Evolutionary conservation across 371 early-diverging fungal genomes (phyloP), one percentile per base, ranked within the genome.

Genomic region (Rhizopus arrhizus): DNA sequence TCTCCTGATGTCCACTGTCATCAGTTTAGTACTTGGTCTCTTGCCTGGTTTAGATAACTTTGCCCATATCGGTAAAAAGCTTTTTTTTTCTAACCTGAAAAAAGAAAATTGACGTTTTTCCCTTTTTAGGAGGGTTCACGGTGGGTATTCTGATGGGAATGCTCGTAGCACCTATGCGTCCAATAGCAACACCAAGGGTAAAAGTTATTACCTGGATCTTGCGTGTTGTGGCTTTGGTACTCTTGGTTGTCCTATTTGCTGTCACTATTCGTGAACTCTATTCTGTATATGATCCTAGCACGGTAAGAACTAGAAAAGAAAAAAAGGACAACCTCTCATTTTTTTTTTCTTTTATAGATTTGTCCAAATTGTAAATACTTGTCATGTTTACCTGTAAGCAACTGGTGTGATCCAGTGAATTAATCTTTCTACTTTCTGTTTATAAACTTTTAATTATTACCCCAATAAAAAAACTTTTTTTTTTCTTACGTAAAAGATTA

Each of bases 11-110:
- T 74, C 83, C 45, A 83, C 91, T 16, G 15, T 88, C 4, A 51
- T 92, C 41, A 86, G 88, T 4, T 81, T 93, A 58, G 77, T 77
- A 1, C 62, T 95, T 35, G 93, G 95, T 0, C 75, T 89, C 38
- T 53, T 92, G 10, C 92, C 93, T 0, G 72, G 81, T 65, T 65
- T 93, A 41, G 93, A 93, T 74, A 91, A 93, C 70, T 89, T 91
- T 74, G 87, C 89, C 13, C 88, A 88, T 73, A 65, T 86, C 28
- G 89, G 50, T 89, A 42, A 74, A 32, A 38, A n/a, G 6, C 4
- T 40, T 12, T 40, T 40, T 40, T 40, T 40, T 10, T 40, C 12
- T 10, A 40, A 53, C 74, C 78, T 1, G 58, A 93, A 34, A 92
- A 92, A 0, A 74, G 87, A 49, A 16, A 40, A 40, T 40, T 36